Evolutionary conservation across 164 flowering plant genomes (phyloP), one percentile per base, ranked within the genome.

Genomic region (Liquidambar formosana): DNA sequence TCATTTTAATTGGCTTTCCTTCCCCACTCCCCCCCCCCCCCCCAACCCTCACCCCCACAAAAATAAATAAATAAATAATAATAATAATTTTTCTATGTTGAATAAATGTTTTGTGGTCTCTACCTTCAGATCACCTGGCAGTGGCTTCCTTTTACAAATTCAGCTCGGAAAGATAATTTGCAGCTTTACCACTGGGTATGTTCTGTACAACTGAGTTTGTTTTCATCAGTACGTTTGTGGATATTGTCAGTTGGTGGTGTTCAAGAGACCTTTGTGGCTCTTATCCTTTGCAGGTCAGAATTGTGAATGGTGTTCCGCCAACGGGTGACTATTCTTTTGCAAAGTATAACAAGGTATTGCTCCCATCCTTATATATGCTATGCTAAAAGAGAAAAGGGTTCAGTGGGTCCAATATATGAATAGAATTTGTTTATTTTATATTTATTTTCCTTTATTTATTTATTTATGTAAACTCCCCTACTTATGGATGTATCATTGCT

Each of bases 311-410:
- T 65, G 85, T 85, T 65, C 96, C 98, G 19, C 99, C 98, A 23
- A 93, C 93, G 0, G 97, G 94, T 70, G 98, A 96, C 73, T 96
- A 93, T 75, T 84, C 97, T 54, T 96, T 96, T 84, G 97, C 98
- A 57, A 93, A 91, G 79, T 93, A 88, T 77, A 96, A 96, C 85
- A 96, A 96, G 92, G 99, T 91, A 74, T 13, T 61, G 5, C 41
- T 63, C 51, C 56, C 23, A 18, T 62, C n/a, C 49, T 28, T 44
- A 3, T 65, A 19, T 59, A 11, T 64, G 12, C 8, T 25, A 45
- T 41, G 9, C n/a, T 27, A 14, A 25, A n/a, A n/a, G n/a, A n/a
- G n/a, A n/a, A n/a, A n/a, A n/a, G n/a, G n/a, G n/a, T n/a, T n/a
- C n/a, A n/a, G n/a, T n/a, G n/a, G n/a, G n/a, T n/a, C n/a, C n/a